phyloP scores from a whole-genome alignment of 441 rosid species.

The Mallotus repandus region DNA sequence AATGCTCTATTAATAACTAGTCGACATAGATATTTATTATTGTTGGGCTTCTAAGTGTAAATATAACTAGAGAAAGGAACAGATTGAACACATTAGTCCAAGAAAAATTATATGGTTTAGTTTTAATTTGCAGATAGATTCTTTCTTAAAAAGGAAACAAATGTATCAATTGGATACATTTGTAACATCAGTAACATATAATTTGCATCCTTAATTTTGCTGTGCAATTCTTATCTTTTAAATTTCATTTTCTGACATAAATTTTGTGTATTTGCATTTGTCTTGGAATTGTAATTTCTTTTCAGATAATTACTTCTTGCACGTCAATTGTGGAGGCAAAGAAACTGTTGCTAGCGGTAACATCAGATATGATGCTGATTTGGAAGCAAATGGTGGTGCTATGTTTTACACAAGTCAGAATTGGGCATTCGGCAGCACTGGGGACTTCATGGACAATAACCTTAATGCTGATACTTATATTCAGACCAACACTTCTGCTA shows the following conservation, averaged over 20 bases:
- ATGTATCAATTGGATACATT: too few species aligned
- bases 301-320: constrained; percentile 54
- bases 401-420: constrained; percentile 44
- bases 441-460: constrained; percentile 82
- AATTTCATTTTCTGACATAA: neutral
- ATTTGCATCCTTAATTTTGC: too few species aligned
- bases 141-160: too few species aligned
- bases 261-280: neutral
- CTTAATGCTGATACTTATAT: constrained; percentile 58
- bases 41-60: neutral
- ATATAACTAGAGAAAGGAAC: too few species aligned
- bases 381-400: constrained; percentile 68
- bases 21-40: too few species aligned
- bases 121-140: too few species aligned
- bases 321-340: constrained; percentile 85
- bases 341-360: constrained; percentile 33
- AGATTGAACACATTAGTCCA: too few species aligned
- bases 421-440: constrained; percentile 91
- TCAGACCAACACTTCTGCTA: constrained; percentile 47
- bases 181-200: too few species aligned
- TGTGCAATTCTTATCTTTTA: too few species aligned
- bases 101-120: too few species aligned
- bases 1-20: too few species aligned
- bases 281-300: constrained; percentile 18
- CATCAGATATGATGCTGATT: constrained; percentile 53